Evolutionary conservation across 208 protist species (phyloP).

Genomic region (Naegleria fowleri): DNA sequence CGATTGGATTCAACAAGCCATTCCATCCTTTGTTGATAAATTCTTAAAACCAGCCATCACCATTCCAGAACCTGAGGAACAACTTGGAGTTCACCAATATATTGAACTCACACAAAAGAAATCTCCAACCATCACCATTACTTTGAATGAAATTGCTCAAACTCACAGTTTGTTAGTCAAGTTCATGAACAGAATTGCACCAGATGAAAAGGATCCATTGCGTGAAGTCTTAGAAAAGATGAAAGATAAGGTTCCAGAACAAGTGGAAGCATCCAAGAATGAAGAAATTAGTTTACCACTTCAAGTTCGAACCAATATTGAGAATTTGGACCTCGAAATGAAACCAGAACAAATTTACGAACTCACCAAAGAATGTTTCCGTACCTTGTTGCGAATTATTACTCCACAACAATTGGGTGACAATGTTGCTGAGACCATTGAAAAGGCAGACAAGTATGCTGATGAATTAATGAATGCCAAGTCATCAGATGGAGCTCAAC

Average conservation of each 20-base stretch:
- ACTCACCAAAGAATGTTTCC: slow-evolving; percentile 47
- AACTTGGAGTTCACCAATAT: slow-evolving; percentile 60
- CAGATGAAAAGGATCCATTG: slow-evolving; percentile 51
- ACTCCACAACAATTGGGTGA: slow-evolving; percentile 37
- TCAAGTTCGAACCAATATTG: slow-evolving; percentile 43
- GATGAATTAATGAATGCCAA: slow-evolving; percentile 33
- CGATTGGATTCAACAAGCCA: slow-evolving; percentile 47
- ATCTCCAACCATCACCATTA: slow-evolving; percentile 58
- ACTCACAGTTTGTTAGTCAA: slow-evolving; percentile 50
- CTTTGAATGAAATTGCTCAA: slow-evolving; percentile 51
- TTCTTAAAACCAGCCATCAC: slow-evolving; percentile 52
- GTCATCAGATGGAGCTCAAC: slow-evolving; percentile 45
- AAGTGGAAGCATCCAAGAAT: slow-evolving; percentile 16
- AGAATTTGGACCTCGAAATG: slow-evolving; percentile 32
- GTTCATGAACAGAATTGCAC: slow-evolving; percentile 44
- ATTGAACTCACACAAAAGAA: slow-evolving; percentile 53
- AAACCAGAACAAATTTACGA: slow-evolving; percentile 37
- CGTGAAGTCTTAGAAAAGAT: slow-evolving; percentile 49
- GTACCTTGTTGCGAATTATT: slow-evolving; percentile 40
- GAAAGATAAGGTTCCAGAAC: slow-evolving; percentile 40
- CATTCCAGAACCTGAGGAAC: slow-evolving; percentile 51
- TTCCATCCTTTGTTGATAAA: slow-evolving; percentile 34
- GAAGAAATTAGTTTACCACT: slow-evolving; percentile 53
- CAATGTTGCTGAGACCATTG: slow-evolving; percentile 36
- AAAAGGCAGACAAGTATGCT: slow-evolving; percentile 39